A percentile compares a stretch with the other conserved stretches of the same genome.
phyloP scores from a whole-genome alignment of 768 basidiomycete genomes.

The Fibroporia radiculosa region DNA sequence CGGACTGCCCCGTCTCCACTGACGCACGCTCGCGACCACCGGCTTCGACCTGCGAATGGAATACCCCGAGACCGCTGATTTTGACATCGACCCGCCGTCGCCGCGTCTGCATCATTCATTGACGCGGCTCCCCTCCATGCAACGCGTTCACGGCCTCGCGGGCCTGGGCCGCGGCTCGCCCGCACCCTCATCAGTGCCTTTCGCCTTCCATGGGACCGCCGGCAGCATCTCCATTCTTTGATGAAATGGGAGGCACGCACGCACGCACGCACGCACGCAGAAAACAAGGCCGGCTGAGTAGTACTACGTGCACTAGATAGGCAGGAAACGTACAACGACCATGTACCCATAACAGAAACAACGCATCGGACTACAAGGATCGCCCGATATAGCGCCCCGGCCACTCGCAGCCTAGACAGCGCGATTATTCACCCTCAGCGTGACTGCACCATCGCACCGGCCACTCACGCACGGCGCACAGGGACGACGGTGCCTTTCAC shows the following conservation, averaged over 20 bases:
- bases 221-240: no score
- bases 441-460: background rate
- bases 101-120: background rate
- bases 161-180: background rate
- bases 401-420: background rate
- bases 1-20: background rate
- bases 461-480: background rate
- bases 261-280: background rate
- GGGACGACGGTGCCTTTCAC: no score
- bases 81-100: background rate
- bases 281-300: background rate
- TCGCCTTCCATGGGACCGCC: no score
- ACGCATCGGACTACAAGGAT: background rate
- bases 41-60: background rate
- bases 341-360: background rate
- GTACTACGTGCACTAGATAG: background rate
- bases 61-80: background rate
- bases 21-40: background rate
- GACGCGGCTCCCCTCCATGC: background rate
- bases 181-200: background rate
- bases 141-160: no score
- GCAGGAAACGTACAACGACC: background rate
- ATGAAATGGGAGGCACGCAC: background rate
- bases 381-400: background rate
- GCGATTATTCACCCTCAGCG: background rate